A percentile compares a stretch with the other conserved stretches of the same genome.
phyloP scores from a whole-genome alignment of 176 grass and related monocot species.

The Neostapfia colusana region DNA sequence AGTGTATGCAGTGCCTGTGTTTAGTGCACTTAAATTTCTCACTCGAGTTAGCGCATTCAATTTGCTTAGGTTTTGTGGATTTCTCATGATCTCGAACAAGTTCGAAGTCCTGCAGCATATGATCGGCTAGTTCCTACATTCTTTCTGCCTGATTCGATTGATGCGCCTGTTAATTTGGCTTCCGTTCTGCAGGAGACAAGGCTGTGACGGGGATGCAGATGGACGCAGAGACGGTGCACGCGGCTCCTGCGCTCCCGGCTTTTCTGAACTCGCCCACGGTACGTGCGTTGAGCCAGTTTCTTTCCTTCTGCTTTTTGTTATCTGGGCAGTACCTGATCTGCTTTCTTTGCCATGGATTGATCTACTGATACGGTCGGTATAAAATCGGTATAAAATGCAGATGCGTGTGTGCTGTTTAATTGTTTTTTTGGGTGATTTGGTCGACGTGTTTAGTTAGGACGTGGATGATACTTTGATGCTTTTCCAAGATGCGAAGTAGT shows the following conservation, averaged over 20 bases:
- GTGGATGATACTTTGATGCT: neutral
- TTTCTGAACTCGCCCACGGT: conserved; percentile 43
- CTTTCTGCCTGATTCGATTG: neutral
- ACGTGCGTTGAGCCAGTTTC: conserved; percentile 15
- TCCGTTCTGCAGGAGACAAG: conserved; percentile 20
- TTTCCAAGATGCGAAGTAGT: neutral
- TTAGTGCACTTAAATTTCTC: neutral
- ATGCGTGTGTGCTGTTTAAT: neutral
- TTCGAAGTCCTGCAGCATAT: neutral
- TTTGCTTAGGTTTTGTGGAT: neutral
- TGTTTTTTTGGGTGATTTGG: neutral
- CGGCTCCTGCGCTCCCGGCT: conserved; percentile 31
- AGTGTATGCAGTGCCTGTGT: neutral
- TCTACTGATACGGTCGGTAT: neutral
- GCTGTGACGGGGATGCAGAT: conserved; percentile 35
- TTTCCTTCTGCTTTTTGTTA: conserved; percentile 9
- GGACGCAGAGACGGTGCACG: conserved; percentile 39
- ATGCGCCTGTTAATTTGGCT: conserved; percentile 1
- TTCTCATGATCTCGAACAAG: neutral
- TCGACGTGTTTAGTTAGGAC: neutral
- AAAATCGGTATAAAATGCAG: neutral
- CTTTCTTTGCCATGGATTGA: conserved; percentile 3
- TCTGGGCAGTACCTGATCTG: neutral
- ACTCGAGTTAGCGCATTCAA: neutral
- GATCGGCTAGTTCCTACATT: neutral